Evolutionary conservation across 495 filamentous ascomycete genomes (phyloP), one percentile per base, ranked within the genome.

Genomic region (Aspergillus sclerotiicarbonarius): DNA sequence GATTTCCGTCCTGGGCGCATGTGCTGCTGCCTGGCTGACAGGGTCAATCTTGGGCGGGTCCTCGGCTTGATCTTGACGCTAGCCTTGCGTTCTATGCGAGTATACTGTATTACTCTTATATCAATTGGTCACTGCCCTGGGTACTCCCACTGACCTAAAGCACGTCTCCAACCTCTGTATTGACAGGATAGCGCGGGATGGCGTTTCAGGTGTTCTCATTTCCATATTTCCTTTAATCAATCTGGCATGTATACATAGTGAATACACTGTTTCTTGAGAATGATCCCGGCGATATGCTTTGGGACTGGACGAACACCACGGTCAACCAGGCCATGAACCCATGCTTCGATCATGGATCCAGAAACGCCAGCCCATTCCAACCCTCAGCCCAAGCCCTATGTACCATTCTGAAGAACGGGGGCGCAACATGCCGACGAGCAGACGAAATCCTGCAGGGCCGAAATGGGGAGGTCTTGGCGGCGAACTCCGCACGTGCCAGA

Each of bases 11-110:
- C 69, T 92, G 21, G 82, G 82, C 21, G 86, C 81, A 16, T 90
- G 86, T 61, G 82, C 82, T 13, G 77, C 83, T n/a, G 68, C 88
- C 16, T 92, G 88, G 88, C 74, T 81, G 20, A 68, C 85, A 31
- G 85, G 84, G 20, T 86, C 86, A 16, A 65, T 75, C 19, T 54
- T 78, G 21, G 72, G 74, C 57, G 56, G 60, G 53, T 59, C 66
- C 44, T 54, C 58, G 35, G 59, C 50, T 49, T 73, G 61, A 70
- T 49, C 39, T 30, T 5, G 21, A 16, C 2, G 15, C 25, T 37
- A 30, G 25, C 25, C 25, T 25, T 25, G 25, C 25, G 25, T 25
- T 25, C 25, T 25, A 25, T 25, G 25, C 25, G 25, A 25, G 25
- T 25, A 25, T 25, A 25, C 25, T 44, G n/a, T 51, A 6, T 41